A percentile compares a stretch with the other conserved stretches of the same genome.
Conservation (phyloP, 2,329 filamentous ascomycete species). For the Xylaria sp. region DNA sequence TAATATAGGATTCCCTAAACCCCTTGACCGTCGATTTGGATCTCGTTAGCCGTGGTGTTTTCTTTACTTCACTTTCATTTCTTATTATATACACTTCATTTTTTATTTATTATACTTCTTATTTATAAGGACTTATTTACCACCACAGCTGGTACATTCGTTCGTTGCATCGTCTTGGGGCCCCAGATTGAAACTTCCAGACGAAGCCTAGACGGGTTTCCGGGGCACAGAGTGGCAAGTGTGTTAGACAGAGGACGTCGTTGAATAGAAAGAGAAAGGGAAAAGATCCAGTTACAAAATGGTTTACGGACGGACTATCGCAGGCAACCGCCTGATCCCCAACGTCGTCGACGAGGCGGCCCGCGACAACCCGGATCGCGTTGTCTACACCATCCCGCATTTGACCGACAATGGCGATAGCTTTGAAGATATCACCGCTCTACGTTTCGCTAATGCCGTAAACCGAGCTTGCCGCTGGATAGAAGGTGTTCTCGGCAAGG, state of each 20-base stretch:
- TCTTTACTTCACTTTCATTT: slow-evolving; percentile 27
- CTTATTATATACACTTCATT: slow-evolving; percentile 16
- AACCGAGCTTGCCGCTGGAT: slow-evolving; percentile 33
- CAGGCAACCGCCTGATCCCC: slow-evolving; percentile 32
- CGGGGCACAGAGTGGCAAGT: not conserved
- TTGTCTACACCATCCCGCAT: slow-evolving; percentile 34
- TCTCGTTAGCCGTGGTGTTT: slow-evolving; percentile 25
- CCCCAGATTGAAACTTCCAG: not conserved
- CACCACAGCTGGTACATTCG: slow-evolving; percentile 16
- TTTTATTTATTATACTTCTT: slow-evolving; percentile 19
- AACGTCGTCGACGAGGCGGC: slow-evolving; percentile 34
- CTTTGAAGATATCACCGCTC: slow-evolving; percentile 33
- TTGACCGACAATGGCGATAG: slow-evolving; percentile 32
- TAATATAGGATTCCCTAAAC: slow-evolving; percentile 18
- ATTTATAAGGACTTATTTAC: slow-evolving; percentile 10
- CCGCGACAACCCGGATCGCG: slow-evolving; percentile 29
- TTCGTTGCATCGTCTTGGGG: slow-evolving; percentile 13
- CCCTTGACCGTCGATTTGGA: slow-evolving; percentile 14
- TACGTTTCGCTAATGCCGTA: slow-evolving; percentile 34
- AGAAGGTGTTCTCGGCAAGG: slow-evolving; percentile 28
- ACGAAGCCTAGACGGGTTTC: not conserved
- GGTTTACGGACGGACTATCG: slow-evolving; percentile 23
- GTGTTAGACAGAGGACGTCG: not conserved
- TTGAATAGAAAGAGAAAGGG: not conserved
- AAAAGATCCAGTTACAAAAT: slow-evolving; percentile 13